Evolutionary conservation across 345 rosid species (phyloP).

Genomic region (Eucalyptus polybractea): DNA sequence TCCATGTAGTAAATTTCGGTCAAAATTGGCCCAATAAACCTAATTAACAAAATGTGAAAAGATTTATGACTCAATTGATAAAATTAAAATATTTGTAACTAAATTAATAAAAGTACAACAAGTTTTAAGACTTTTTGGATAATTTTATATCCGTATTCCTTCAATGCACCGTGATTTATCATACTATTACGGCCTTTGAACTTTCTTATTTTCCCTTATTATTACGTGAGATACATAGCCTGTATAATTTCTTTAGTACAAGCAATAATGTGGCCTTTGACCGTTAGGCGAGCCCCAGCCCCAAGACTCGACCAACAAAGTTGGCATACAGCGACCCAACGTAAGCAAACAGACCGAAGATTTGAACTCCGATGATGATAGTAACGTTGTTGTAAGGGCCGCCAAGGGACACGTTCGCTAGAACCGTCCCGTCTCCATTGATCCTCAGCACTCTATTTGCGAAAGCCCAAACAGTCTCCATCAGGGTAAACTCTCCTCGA

Average conservation of each 20-base stretch:
- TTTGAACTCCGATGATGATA: not conserved
- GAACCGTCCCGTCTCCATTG: not conserved
- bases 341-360: not conserved
- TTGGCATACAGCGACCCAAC: not conserved
- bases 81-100: fast-evolving
- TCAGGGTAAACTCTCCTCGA: not conserved
- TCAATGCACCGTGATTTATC: not conserved
- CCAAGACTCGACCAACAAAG: not conserved
- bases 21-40: too few species aligned
- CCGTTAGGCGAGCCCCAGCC: not conserved
- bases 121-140: too few species aligned
- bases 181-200: not conserved
- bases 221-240: too few species aligned
- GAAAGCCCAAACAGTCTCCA: not conserved
- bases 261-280: not conserved
- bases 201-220: not conserved
- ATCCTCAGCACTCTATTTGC: not conserved
- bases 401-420: not conserved
- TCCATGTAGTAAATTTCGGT: too few species aligned
- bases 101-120: too few species aligned
- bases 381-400: not conserved
- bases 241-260: too few species aligned
- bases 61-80: fast-evolving
- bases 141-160: fast-evolving
- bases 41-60: too few species aligned